These are phyloP conservation scores for Insectozyma bohioensis DNA, from an alignment of 1,139 yeast genomes.

Conservation along the genomic window DNA sequence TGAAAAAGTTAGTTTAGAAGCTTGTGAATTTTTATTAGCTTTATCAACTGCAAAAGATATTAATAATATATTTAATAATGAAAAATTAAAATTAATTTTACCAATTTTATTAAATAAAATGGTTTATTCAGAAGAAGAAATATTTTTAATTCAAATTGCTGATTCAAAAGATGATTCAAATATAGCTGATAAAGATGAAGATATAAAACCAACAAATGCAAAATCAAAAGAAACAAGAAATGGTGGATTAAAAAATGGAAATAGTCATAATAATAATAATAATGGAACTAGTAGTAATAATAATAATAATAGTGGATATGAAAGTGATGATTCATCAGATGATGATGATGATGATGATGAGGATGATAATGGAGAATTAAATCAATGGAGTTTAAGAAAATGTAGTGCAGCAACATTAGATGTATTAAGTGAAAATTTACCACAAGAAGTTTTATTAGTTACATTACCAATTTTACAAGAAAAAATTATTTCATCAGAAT, in stretches of 20 bases:
- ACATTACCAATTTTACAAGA: constrained; percentile 77
- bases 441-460: constrained; percentile 64
- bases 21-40: constrained; percentile 85
- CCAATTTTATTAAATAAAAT: constrained; percentile 78
- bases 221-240: constrained; percentile 65
- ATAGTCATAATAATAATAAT: constrained; percentile 13
- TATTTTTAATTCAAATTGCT: constrained; percentile 63
- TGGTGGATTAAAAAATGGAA: constrained; percentile 9
- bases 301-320: constrained; percentile 16
- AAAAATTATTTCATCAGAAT: constrained; percentile 63
- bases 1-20: constrained; percentile 83
- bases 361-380: constrained; percentile 59
- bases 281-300: constrained; percentile 16
- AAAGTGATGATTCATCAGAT: constrained; percentile 31
- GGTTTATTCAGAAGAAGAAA: constrained; percentile 86
- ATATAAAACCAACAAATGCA: constrained; percentile 75
- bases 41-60: constrained; percentile 59
- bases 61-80: constrained; percentile 51
- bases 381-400: constrained; percentile 89
- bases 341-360: constrained; percentile 63
- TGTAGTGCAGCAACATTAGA: constrained; percentile 95
- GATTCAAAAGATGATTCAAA: constrained; percentile 70
- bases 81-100: constrained; percentile 56
- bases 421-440: constrained; percentile 66
- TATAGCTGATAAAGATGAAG: constrained; percentile 80